Base-by-base conservation (phyloP, 805 yeast genomes). In the Ogataea glucozyma region DNA sequence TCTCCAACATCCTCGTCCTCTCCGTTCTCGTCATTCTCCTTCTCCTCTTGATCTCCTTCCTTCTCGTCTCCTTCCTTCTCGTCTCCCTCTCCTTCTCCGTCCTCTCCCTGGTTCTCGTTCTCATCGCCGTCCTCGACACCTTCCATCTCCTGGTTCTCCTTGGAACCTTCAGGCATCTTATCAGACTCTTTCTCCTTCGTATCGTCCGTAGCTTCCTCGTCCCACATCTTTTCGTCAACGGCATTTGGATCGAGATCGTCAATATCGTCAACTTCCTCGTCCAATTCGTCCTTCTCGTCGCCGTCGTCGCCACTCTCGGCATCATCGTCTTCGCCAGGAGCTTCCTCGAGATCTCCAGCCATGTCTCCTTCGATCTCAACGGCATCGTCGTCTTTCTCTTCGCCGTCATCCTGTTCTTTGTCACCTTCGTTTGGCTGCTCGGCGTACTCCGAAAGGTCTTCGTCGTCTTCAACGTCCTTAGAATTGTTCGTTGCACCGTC, bases 151-250 rank as follows among this genome's bases (percentile, higher is more conserved):
- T 79, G 78, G 37, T 75, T 64, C 16, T 58, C 63, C n/a, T 58
- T 68, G 2, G 79, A 66, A 44, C 75, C 71, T 10, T 82, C 79
- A 3, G 88, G 81, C 67, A 80, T 66, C 44, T 76, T 70, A 20
- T 89, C 95, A 7, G 90, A 74, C 31, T 88, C 87, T 60, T 89
- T 89, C 56, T 89, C 96, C 57, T 88, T 86, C 16, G 78, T 74
- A 49, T 78, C 78, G 12, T 83, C 88, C 43, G 81, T 75, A 10
- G 84, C 86, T 60, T 91, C 89, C 57, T 90, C 97, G 57, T 91
- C 93, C 96, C 98, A 91, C 96, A 88, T 88, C 66, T 88, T 91
- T 52, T 91, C 97, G 61, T 91, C 98, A 38, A 91, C 80, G 3
- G 96, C 96, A 65, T 89, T 88, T 2, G 96, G 96, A 71, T 90